Evolutionary conservation across 352 stramenopile genomes (phyloP).

Genomic region (Paralagenidium karlingii): DNA sequence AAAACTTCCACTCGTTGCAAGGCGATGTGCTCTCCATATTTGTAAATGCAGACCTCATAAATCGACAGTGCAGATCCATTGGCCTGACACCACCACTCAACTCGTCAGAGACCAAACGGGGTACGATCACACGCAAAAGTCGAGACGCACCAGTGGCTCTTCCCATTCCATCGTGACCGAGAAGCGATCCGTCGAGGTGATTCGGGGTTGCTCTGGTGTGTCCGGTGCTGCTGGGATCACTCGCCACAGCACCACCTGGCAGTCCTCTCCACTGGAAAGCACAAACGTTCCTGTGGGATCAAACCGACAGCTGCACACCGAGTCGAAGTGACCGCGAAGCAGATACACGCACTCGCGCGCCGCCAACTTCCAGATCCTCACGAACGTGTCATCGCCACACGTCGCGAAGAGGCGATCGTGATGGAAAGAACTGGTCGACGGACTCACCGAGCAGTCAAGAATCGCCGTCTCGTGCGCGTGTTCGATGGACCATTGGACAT

Average conservation of each 20-base stretch:
- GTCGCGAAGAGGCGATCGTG: constrained; percentile 30
- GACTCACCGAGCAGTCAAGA: constrained; percentile 31
- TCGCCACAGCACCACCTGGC: constrained; percentile 31
- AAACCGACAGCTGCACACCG: constrained; percentile 18
- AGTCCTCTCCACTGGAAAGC: constrained; percentile 34
- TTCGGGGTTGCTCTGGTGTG: constrained; percentile 9
- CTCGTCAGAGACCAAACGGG: too few species aligned
- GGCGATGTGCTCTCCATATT: too few species aligned
- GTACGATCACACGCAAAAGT: too few species aligned
- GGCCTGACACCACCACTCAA: too few species aligned
- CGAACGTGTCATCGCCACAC: constrained; percentile 41
- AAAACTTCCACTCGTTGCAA: constrained; percentile 20
- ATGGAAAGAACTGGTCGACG: constrained; percentile 8
- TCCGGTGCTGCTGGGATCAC: constrained; percentile 34
- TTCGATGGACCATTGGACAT: constrained; percentile 19
- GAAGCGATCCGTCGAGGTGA: constrained; percentile 24
- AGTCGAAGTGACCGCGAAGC: constrained; percentile 36
- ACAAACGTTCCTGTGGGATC: constrained; percentile 33
- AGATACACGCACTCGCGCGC: constrained; percentile 24
- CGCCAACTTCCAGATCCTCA: constrained; percentile 36
- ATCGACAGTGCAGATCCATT: constrained; percentile 38
- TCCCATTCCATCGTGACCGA: constrained; percentile 32
- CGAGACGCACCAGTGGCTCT: constrained; percentile 30
- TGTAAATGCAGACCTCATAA: too few species aligned
- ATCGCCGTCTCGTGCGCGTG: constrained; percentile 33